phyloP scores from a whole-genome alignment of 202 grass and related monocot species.

The Setaria viridis region DNA sequence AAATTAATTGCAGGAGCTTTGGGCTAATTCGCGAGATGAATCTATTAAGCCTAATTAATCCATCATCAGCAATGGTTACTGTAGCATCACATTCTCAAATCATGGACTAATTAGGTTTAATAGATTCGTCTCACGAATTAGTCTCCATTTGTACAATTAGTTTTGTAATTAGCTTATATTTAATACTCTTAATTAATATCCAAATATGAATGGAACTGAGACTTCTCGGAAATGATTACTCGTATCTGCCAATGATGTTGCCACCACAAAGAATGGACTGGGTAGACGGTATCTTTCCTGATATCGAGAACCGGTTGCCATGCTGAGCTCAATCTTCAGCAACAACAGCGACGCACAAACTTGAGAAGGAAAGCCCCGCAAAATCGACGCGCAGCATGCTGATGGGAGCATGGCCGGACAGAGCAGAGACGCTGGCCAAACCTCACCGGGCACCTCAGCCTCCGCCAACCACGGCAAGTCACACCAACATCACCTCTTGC shows the following conservation, averaged over 20 bases:
- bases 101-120: no score
- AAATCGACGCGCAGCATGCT: not conserved
- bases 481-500: not conserved
- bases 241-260: not conserved
- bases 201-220: not conserved
- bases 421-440: conserved; percentile 15
- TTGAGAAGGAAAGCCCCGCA: not conserved
- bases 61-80: no score
- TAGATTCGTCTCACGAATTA: no score
- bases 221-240: not conserved
- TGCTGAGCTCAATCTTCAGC: not conserved
- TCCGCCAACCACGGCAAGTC: not conserved
- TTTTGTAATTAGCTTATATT: no score
- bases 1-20: no score
- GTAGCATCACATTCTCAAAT: no score
- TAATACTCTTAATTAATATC: no score
- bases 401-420: not conserved
- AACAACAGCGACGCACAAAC: not conserved
- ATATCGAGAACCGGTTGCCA: not conserved
- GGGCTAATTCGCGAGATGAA: no score
- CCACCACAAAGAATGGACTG: not conserved
- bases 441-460: not conserved
- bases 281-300: not conserved
- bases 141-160: no score
- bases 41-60: no score